A percentile compares a stretch with the other conserved stretches of the same genome.
Conservation (phyloP, 306 rosid species). For the Myrica gale region DNA sequence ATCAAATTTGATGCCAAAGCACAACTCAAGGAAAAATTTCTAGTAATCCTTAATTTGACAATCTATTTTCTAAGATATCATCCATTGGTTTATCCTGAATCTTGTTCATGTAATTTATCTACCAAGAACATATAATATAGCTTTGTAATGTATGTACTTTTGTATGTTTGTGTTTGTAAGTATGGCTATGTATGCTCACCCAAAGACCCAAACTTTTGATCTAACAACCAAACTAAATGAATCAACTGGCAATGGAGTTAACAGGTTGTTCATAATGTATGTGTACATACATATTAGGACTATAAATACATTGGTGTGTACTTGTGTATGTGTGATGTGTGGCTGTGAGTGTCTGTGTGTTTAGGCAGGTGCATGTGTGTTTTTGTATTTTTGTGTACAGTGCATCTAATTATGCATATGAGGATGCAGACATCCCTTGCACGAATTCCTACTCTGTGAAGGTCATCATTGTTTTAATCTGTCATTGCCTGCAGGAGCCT, state of each 20-base stretch:
- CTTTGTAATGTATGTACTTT: background rate
- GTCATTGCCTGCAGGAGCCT: slow-evolving; percentile 69
- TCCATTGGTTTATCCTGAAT: background rate
- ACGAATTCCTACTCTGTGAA: slow-evolving; percentile 22
- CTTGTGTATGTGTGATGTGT: background rate
- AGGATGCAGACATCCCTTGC: slow-evolving; percentile 12
- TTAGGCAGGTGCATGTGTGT: background rate
- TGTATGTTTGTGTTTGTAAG: background rate
- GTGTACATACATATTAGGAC: background rate
- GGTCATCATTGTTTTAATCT: slow-evolving; percentile 21
- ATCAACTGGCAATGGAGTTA: background rate
- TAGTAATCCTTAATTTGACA: background rate
- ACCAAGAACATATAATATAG: background rate
- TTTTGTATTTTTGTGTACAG: background rate
- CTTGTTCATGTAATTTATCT: background rate
- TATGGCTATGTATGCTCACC: background rate
- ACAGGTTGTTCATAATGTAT: background rate
- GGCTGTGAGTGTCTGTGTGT: too few species aligned
- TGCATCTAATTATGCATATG: background rate
- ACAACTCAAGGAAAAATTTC: background rate
- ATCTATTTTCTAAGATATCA: background rate
- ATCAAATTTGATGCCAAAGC: background rate
- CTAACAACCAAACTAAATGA: background rate
- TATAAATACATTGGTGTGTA: background rate
- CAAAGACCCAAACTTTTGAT: background rate